Evolutionary conservation across 768 basidiomycete species (phyloP).

Genomic region (Tulasnella sp.): DNA sequence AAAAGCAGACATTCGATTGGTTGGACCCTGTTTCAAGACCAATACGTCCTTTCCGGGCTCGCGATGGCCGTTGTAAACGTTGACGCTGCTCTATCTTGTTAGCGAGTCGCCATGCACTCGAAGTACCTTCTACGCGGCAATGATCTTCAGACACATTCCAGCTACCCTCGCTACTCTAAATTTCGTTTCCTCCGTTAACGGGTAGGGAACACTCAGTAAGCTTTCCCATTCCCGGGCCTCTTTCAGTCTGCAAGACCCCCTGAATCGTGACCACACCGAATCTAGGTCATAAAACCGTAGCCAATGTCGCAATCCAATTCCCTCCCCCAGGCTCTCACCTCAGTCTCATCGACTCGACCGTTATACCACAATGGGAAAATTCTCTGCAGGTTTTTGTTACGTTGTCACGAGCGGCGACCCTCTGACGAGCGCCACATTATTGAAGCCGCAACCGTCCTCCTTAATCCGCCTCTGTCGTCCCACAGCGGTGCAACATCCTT

Average conservation of each 20-base stretch:
- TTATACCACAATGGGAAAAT: conserved; percentile 18
- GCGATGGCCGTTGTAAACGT: background rate
- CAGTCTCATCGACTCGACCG: conserved; percentile 17
- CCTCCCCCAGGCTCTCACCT: background rate
- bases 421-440: too few species aligned
- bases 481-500: conserved; percentile 26
- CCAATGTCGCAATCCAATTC: conserved; percentile 16
- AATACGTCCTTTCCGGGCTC: too few species aligned
- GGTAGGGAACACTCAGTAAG: conserved; percentile 7
- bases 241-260: too few species aligned
- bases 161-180: background rate
- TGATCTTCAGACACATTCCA: background rate
- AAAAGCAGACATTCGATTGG: too few species aligned
- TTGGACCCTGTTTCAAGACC: too few species aligned
- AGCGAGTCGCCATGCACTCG: background rate
- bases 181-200: background rate
- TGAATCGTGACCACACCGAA: background rate
- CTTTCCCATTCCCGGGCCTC: too few species aligned
- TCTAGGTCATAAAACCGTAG: conserved; percentile 28
- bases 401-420: conserved; percentile 31
- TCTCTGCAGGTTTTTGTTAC: conserved; percentile 25
- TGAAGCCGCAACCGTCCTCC: too few species aligned
- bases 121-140: background rate
- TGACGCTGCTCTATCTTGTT: too few species aligned
- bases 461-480: too few species aligned